These are phyloP conservation scores for Eragrostis tef DNA, from an alignment of 202 grass and related monocot species.

Conservation along the genomic window DNA sequence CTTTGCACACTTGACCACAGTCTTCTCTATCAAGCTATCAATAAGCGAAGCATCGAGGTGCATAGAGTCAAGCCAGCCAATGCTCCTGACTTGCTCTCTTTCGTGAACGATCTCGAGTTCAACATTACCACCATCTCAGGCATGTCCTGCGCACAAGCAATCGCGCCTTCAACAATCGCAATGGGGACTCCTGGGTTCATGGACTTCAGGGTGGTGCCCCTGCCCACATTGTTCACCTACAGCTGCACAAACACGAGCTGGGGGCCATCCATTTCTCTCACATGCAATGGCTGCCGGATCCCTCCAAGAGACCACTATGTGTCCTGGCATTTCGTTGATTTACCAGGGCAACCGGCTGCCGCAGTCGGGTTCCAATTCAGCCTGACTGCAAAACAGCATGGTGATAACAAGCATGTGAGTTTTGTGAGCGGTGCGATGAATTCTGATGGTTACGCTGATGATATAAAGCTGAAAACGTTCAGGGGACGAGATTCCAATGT, in stretches of 20 bases:
- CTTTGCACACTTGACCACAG: constrained; percentile 49
- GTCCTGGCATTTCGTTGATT: constrained; percentile 88
- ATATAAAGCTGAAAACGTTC: constrained; percentile 62
- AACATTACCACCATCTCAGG: constrained; percentile 79
- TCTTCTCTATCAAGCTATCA: constrained; percentile 84
- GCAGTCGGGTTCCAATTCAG: constrained; percentile 88
- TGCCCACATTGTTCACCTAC: constrained; percentile 57
- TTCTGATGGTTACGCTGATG: constrained; percentile 62
- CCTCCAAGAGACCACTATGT: constrained; percentile 76
- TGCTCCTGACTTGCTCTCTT: constrained; percentile 77
- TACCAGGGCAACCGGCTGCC: constrained; percentile 54
- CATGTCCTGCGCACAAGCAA: constrained; percentile 81
- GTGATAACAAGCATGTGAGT: constrained; percentile 59
- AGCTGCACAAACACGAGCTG: constrained; percentile 74
- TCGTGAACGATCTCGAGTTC: constrained; percentile 84
- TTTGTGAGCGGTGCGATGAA: constrained; percentile 75
- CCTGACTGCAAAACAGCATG: constrained; percentile 67
- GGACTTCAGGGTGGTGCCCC: constrained; percentile 74
- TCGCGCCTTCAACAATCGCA: constrained; percentile 44
- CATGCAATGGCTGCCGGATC: constrained; percentile 64
- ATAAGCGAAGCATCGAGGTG: constrained; percentile 71
- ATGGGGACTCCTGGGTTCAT: constrained; percentile 76
- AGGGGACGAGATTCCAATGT: constrained; percentile 80
- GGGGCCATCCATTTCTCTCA: constrained; percentile 75
- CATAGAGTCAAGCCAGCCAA: constrained; percentile 85